Percentiles rank a stretch among this genome's conserved stretches.
These are phyloP conservation scores for Oxytropis ochrocephala DNA, from an alignment of 306 rosid genomes.

Conservation along the genomic window DNA sequence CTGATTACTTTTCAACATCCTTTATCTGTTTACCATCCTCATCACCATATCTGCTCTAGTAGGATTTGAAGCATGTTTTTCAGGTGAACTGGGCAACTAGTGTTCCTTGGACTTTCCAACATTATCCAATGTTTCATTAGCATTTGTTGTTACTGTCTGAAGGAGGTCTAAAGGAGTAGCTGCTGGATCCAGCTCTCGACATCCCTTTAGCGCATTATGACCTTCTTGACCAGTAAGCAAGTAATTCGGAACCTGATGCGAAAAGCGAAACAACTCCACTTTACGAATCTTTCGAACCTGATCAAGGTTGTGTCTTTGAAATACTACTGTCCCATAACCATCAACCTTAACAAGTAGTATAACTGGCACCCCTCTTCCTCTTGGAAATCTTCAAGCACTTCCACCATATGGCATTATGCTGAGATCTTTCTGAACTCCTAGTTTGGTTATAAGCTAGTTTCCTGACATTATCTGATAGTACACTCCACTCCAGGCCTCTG, in stretches of 20 bases:
- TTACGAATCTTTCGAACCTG: constrained; percentile 53
- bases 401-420: constrained; percentile 65
- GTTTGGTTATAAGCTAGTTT: constrained; percentile 56
- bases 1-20: constrained; percentile 26
- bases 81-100: constrained; percentile 11
- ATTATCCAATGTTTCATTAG: constrained; percentile 25
- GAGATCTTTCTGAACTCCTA: constrained; percentile 46
- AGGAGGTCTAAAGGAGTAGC: too few species aligned
- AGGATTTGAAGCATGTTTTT: constrained; percentile 22
- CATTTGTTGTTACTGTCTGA: constrained; percentile 34
- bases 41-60: constrained; percentile 23
- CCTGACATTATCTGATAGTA: constrained; percentile 71
- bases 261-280: constrained; percentile 73
- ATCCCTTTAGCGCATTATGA: too few species aligned
- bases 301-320: constrained; percentile 38
- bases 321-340: constrained; percentile 79
- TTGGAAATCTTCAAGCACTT: constrained; percentile 57
- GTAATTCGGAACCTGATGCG: constrained; percentile 73
- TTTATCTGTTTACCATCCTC: constrained; percentile 28
- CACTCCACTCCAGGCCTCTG: constrained; percentile 90
- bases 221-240: constrained; percentile 80
- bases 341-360: constrained; percentile 55
- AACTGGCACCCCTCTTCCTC: constrained; percentile 56
- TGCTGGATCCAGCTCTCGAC: too few species aligned
- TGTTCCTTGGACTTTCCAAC: constrained; percentile 21